Evolutionary conservation across 2,329 filamentous ascomycete genomes (phyloP).

Genomic region (Rhynchosporium graminicola): DNA sequence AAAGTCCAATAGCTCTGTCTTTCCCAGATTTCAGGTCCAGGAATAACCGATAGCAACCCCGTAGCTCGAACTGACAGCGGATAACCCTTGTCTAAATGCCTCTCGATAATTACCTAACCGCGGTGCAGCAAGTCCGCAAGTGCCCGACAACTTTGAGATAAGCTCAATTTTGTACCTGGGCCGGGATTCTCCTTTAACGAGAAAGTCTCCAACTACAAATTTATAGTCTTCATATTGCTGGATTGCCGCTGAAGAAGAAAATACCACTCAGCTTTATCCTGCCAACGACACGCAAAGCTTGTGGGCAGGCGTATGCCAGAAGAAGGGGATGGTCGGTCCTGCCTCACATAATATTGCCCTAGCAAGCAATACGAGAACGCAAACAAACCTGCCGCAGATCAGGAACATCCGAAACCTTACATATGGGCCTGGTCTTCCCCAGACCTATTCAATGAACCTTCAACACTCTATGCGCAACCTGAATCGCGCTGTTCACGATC

Average conservation of each 20-base stretch:
- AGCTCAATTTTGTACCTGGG: not conserved
- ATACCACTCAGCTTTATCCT: too few relatives aligned
- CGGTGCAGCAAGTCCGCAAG: slow-evolving; percentile 17
- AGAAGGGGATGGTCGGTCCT: slow-evolving; percentile 4
- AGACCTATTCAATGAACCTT: slow-evolving; percentile 30
- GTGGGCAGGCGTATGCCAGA: not conserved
- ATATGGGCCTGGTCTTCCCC: slow-evolving; percentile 12
- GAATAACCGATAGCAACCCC: not conserved
- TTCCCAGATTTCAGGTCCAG: not conserved
- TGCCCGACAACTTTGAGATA: slow-evolving; percentile 10
- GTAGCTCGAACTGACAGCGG: slow-evolving; percentile 22
- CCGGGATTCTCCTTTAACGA: not conserved
- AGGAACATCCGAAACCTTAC: slow-evolving; percentile 14
- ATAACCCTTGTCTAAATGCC: slow-evolving; percentile 12
- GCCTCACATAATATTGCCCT: slow-evolving; percentile 4
- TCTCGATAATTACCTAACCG: slow-evolving; percentile 16
- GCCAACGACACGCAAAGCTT: slow-evolving; percentile 4
- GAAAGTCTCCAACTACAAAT: not conserved
- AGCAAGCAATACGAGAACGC: slow-evolving; percentile 11
- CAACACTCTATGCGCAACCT: slow-evolving; percentile 25
- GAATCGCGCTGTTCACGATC: slow-evolving; percentile 20
- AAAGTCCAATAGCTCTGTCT: too few relatives aligned
- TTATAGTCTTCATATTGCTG: not conserved
- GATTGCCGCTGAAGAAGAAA: not conserved
- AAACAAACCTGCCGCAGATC: slow-evolving; percentile 13